Percentiles rank a stretch among this genome's conserved stretches.
Evolutionary conservation across 106 monocot genomes (phyloP).

Genomic region (Allium cepa): DNA sequence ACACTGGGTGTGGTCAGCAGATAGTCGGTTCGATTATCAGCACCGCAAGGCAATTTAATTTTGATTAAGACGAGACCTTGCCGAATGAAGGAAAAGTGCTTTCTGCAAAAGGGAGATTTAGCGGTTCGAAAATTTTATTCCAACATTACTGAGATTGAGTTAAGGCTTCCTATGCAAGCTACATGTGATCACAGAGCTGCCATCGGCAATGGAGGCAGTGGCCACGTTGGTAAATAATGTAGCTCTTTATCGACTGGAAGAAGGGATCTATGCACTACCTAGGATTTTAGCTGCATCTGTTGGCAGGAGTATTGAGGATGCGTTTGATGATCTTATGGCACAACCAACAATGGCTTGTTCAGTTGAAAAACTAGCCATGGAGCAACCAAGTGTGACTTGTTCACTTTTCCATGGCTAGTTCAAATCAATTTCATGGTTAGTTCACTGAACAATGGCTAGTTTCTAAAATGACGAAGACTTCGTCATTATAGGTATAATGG

Average conservation of each 20-base stretch:
- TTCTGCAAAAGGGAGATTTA: constrained; percentile 16
- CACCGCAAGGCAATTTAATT: constrained; percentile 61
- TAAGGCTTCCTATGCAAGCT: constrained; percentile 59
- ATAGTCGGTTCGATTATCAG: constrained; percentile 65
- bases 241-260: constrained; percentile 50
- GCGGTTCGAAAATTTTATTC: constrained; percentile 63
- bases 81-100: constrained; percentile 46
- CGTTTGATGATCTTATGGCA: constrained; percentile 48
- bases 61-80: constrained; percentile 56
- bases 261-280: too few species aligned
- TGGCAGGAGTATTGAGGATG: constrained; percentile 48
- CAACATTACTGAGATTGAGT: constrained; percentile 79
- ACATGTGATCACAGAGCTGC: constrained; percentile 67
- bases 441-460: too few species aligned
- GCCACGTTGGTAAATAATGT: constrained; percentile 62
- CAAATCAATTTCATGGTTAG: too few species aligned
- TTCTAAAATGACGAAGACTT: too few species aligned
- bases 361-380: too few species aligned
- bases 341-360: constrained; percentile 49
- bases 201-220: constrained; percentile 56
- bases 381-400: too few species aligned
- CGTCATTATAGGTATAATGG: too few species aligned
- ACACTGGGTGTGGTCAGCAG: constrained; percentile 54
- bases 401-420: too few species aligned
- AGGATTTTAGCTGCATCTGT: constrained; percentile 49